Percentiles rank a stretch among this genome's conserved stretches.
phyloP scores from a whole-genome alignment of 805 yeast species.

The Maudiozyma barnettii region DNA sequence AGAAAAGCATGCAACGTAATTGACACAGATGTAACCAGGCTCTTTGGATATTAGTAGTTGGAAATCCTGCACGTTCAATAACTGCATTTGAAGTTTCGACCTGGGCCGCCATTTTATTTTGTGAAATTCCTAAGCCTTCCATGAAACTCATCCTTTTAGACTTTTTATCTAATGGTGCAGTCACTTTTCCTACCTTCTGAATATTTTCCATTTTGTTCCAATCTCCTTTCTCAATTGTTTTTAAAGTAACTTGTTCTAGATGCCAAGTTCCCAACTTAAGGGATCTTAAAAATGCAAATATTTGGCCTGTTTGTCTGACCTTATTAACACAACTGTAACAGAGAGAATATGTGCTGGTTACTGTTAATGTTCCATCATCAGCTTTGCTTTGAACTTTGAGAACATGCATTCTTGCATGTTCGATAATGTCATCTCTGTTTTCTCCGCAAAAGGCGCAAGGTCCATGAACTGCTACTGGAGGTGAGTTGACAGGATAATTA shows the following conservation, averaged over 20 bases:
- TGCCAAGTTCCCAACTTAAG: conserved; percentile 54
- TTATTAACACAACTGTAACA: conserved; percentile 77
- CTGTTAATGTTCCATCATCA: conserved; percentile 23
- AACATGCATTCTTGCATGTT: conserved; percentile 69
- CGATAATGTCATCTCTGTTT: conserved; percentile 53
- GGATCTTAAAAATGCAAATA: conserved; percentile 65
- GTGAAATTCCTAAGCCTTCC: conserved; percentile 13
- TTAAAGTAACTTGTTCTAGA: conserved; percentile 33
- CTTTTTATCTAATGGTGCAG: conserved; percentile 12
- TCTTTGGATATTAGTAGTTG: conserved; percentile 32
- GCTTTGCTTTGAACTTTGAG: conserved; percentile 39
- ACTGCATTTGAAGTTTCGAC: conserved; percentile 9
- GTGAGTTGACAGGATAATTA: conserved; percentile 38
- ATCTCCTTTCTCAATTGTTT: conserved; percentile 12
- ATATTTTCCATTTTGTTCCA: conserved; percentile 11
- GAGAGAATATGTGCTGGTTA: conserved; percentile 46
- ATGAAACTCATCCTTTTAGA: conserved; percentile 23
- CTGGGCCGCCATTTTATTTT: conserved; percentile 10
- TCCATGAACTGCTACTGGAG: conserved; percentile 65
- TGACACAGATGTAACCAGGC: conserved; percentile 59
- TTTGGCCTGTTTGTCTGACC: conserved; percentile 73
- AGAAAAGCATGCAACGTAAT: conserved; percentile 65
- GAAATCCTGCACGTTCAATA: conserved; percentile 17
- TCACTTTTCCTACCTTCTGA: not conserved
- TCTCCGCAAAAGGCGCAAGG: conserved; percentile 87